Evolutionary conservation across 2,329 filamentous ascomycete genomes (phyloP).

Genomic region (Aureobasidium zeae): DNA sequence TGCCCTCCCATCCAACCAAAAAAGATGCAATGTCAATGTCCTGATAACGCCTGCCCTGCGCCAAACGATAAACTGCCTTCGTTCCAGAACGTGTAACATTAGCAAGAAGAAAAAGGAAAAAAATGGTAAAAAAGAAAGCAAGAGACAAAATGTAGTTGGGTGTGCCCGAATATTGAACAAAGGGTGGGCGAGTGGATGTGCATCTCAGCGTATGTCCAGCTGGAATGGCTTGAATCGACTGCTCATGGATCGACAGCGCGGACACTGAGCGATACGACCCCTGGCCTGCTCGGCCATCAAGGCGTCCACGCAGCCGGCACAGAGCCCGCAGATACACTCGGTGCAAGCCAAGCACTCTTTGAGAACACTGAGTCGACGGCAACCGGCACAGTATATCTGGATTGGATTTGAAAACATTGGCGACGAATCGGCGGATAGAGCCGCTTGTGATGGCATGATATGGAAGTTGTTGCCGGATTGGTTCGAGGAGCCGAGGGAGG

Average conservation of each 20-base stretch:
- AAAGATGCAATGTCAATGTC: not conserved
- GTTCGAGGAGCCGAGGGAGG: constrained; percentile 53
- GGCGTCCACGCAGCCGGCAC: constrained; percentile 75
- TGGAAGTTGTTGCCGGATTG: constrained; percentile 64
- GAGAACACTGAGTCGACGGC: constrained; percentile 65
- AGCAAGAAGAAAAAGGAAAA: not conserved
- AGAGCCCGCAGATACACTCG: constrained; percentile 90
- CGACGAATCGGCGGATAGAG: constrained; percentile 48
- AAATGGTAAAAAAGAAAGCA: not conserved
- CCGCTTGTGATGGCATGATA: constrained; percentile 43
- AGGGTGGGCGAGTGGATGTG: not conserved
- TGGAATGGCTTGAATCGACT: constrained; percentile 78
- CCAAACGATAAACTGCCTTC: no score
- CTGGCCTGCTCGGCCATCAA: constrained; percentile 63
- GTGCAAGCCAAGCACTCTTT: constrained; percentile 88
- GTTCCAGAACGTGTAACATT: not conserved
- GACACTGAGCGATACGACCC: constrained; percentile 62
- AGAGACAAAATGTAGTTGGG: not conserved
- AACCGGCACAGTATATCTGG: constrained; percentile 88
- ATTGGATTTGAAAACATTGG: constrained; percentile 46
- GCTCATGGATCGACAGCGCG: constrained; percentile 60
- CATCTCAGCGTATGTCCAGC: constrained; percentile 63
- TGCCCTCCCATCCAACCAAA: no score
- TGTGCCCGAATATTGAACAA: constrained; percentile 12
- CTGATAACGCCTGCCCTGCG: constrained; percentile 6